phyloP scores from a whole-genome alignment of 1,284 basidiomycete species.

The Trametes pubescens region DNA sequence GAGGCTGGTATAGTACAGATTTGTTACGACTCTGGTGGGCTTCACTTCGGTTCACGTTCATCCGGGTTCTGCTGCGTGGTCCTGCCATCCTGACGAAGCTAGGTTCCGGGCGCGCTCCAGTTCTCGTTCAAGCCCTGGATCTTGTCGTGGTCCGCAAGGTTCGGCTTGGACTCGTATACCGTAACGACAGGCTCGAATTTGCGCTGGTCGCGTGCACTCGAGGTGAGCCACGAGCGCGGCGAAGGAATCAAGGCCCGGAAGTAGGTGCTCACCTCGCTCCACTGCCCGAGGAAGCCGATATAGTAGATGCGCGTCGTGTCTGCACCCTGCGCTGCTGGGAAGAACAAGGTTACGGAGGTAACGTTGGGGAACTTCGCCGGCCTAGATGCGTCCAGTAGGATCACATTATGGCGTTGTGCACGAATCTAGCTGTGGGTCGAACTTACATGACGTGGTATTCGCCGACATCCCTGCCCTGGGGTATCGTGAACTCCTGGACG shows the following conservation, averaged over 20 bases:
- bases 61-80: background rate
- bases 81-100: background rate
- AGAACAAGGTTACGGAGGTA: slow-evolving; percentile 76
- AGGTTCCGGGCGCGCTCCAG: slow-evolving; percentile 51
- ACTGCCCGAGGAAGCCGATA: slow-evolving; percentile 81
- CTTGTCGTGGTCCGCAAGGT: slow-evolving; percentile 81
- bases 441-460: slow-evolving; percentile 74
- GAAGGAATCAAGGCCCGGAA: background rate
- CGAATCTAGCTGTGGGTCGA: background rate
- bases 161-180: slow-evolving; percentile 83
- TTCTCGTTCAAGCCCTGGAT: slow-evolving; percentile 74
- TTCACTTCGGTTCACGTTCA: too few species aligned
- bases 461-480: slow-evolving; percentile 73
- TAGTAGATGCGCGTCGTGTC: slow-evolving; percentile 78
- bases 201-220: slow-evolving; percentile 50
- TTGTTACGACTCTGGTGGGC: too few species aligned
- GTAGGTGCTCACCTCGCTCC: slow-evolving; percentile 64
- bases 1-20: too few species aligned
- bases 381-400: slow-evolving; percentile 40
- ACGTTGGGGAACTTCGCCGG: slow-evolving; percentile 80
- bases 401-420: background rate
- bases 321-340: slow-evolving; percentile 77
- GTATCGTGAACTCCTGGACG: slow-evolving; percentile 73
- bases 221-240: slow-evolving; percentile 6
- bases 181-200: slow-evolving; percentile 75